Base-by-base conservation (phyloP, 2,329 filamentous ascomycete species). In the Colletotrichum sp. region DNA sequence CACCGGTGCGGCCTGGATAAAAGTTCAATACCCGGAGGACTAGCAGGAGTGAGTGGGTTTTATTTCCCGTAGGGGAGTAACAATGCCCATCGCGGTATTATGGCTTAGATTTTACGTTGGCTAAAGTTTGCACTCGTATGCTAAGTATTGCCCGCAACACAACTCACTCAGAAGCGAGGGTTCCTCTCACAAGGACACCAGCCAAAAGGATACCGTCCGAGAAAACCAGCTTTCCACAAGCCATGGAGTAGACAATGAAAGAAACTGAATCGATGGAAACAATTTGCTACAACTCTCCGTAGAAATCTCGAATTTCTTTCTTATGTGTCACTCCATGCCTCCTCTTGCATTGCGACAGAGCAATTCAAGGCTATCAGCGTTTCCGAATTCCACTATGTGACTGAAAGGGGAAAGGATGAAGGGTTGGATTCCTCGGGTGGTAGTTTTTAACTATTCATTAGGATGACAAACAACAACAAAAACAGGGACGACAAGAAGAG, bases 301-400 rank as follows among this genome's bases (percentile, higher is more conserved):
- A 19, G 16, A 9, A 19, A 8, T 19, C 4, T 39, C 16, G 7
- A 39, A 5, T 1, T 9, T 1, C 8, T 9, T 39, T 39, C 16
- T 39, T 39, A 2, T 16, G 8, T 16, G 15, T 39, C 36, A 39
- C 36, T 19, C 7, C 36, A 39, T 39, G 15, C 19, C 15, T 5
- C 0, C 5, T 3, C 8, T 2, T 2, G 4, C 7, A 39, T 16
- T 39, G 0, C 1, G 15, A 16, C 3, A 4, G 15, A 19, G 16
- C 16, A 39, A 0, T 39, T 19, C 3, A 0, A 39, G 2, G 15
- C 36, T 19, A 8, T 5, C 3, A 5, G 2, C 8, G 16, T 19
- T 39, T 39, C 15, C 8, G 1, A 39, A 3, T 39, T 39, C 15
- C 19, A 19, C n/a, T n/a, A 19, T 9, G 4, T 8, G 16, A 39